Evolutionary conservation across 2,329 filamentous ascomycete species (phyloP), one percentile per base, ranked within the genome.

Genomic region (Neofusicoccum sp.): DNA sequence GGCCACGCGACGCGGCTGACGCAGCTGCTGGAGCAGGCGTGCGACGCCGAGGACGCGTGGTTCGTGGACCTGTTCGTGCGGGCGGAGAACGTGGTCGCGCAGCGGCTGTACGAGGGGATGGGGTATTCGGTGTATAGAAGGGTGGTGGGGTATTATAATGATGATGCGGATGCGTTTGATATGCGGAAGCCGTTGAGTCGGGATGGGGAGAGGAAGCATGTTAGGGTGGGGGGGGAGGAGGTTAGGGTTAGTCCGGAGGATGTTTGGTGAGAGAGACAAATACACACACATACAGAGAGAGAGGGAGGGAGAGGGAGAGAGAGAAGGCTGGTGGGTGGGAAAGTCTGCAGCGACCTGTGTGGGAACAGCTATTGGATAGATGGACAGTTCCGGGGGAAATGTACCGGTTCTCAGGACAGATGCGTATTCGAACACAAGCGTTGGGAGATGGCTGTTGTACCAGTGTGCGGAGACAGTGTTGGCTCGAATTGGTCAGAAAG

Each of bases 11-110:
- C 90, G 64, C 89, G 90, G 49, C 83, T 99, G 41, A 93, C 90
- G 0, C 85, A 90, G 71, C 88, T 91, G 63, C 83, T 99, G 34
- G 94, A 97, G 77, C 83, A 84, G n/a, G 89, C 87, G 2, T 92
- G 91, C 44, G 90, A 97, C 69, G 88, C 87, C 56, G 89, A 92
- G 68, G 82, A 96, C 66, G 89, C 92, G 49, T 98, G 92, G 91
- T 99, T 99, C 74, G 91, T 98, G 48, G 95, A 99, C 76, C 79
- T 99, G 56, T 99, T 96, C 73, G 95, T 99, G 49, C 84, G 95
- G 47, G 89, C 89, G 67, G 93, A 92, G 72, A 99, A 99, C 76
- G 84, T 87, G 71, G 89, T 91, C 67, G 95, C 95, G 6, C 93
- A 97, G 71, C 84, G 85, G 56, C 89, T 99, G 77, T 99, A 99